These are phyloP conservation scores for Septoria petroselini DNA, from an alignment of 2,329 filamentous ascomycete species.

Conservation along the genomic window DNA sequence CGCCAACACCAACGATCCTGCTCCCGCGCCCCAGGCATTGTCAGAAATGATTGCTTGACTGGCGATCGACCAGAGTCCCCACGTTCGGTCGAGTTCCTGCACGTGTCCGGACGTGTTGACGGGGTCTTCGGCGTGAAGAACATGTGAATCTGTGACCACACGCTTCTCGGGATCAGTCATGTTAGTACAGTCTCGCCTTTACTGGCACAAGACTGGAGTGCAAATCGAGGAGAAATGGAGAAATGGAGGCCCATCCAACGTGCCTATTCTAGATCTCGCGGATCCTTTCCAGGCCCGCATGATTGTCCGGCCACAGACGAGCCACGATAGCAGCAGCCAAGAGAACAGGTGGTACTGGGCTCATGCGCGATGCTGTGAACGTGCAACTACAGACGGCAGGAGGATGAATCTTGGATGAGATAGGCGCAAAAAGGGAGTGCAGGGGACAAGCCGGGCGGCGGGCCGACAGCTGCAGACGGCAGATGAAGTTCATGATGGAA, in stretches of 20 bases:
- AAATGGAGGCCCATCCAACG: too few species aligned
- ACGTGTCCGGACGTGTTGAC: conserved; percentile 53
- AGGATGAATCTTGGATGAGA: too few species aligned
- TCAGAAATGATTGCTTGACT: conserved; percentile 42
- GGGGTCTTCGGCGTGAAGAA: conserved; percentile 28
- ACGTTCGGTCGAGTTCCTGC: conserved; percentile 52
- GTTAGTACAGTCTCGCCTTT: not conserved
- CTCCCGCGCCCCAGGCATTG: conserved; percentile 36
- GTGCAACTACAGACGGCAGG: too few species aligned
- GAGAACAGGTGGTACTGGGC: too few species aligned
- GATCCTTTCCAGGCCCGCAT: not conserved
- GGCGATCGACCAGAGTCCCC: conserved; percentile 48
- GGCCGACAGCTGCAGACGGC: too few species aligned
- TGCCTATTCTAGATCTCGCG: too few species aligned
- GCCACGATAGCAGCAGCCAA: too few species aligned
- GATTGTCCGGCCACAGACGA: not conserved
- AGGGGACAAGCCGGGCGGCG: too few species aligned
- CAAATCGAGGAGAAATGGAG: not conserved
- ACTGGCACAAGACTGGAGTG: too few species aligned
- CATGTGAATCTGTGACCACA: not conserved
- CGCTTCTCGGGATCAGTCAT: not conserved
- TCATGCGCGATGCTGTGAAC: too few species aligned
- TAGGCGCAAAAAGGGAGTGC: too few species aligned
- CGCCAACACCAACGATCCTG: conserved; percentile 28
- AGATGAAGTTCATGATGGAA: too few species aligned